These are phyloP conservation scores for Ochromonas danica DNA, from an alignment of 108 stramenopile genomes.

Conservation along the genomic window DNA sequence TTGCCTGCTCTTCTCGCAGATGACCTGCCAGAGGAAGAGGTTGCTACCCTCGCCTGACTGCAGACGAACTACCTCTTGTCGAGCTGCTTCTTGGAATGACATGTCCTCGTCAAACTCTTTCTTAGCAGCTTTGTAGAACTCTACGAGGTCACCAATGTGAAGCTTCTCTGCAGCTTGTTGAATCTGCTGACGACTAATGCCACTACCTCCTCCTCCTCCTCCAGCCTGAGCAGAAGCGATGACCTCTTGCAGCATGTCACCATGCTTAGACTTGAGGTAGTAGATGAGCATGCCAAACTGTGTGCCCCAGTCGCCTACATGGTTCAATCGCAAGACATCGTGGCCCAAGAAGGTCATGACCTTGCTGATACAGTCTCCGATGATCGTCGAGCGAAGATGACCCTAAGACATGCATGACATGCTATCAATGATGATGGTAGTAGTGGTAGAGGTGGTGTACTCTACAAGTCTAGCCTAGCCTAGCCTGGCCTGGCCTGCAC, in stretches of 20 bases:
- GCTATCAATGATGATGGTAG: too few relatives aligned
- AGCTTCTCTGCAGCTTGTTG: slow-evolving; percentile 57
- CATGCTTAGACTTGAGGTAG: slow-evolving; percentile 87
- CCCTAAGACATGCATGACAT: too few relatives aligned
- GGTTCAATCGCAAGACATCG: slow-evolving; percentile 84
- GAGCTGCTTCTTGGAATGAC: slow-evolving; percentile 48
- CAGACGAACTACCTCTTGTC: slow-evolving; percentile 87
- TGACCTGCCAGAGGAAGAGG: neutral
- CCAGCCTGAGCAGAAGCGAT: slow-evolving; percentile 13
- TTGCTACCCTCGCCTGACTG: slow-evolving; percentile 79
- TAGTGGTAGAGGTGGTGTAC: too few relatives aligned
- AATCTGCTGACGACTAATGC: slow-evolving; percentile 15
- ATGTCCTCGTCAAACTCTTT: slow-evolving; percentile 4
- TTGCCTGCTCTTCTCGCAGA: slow-evolving; percentile 1
- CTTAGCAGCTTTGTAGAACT: slow-evolving; percentile 97
- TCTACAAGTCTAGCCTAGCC: too few relatives aligned
- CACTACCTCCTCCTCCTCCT: slow-evolving; percentile 13
- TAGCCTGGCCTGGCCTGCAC: too few relatives aligned
- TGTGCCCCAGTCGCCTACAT: slow-evolving; percentile 99
- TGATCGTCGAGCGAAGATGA: slow-evolving; percentile 94
- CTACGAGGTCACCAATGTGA: slow-evolving; percentile 88
- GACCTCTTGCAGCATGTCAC: slow-evolving; percentile 13
- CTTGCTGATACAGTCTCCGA: slow-evolving; percentile 91
- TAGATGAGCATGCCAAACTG: slow-evolving; percentile 99
- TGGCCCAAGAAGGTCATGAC: slow-evolving; percentile 88